Evolutionary conservation across 805 yeast species (phyloP).

Genomic region (Zygosaccharomyces siamensis): DNA sequence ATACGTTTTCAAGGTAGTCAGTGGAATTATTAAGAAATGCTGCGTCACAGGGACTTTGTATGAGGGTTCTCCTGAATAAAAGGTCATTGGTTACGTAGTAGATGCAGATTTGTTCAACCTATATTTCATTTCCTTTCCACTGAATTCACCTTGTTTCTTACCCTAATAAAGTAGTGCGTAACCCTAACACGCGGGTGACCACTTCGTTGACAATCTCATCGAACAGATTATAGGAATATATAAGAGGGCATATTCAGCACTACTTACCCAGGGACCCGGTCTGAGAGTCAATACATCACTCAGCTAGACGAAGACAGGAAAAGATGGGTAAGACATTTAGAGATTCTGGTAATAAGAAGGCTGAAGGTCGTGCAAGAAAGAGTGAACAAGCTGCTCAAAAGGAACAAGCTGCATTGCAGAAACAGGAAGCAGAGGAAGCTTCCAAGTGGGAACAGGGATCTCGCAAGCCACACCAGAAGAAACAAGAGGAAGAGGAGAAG

Average conservation of each 20-base stretch:
- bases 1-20: too few relatives aligned
- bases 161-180: neutral
- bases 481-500: constrained; percentile 31
- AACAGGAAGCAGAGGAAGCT: constrained; percentile 32
- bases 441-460: constrained; percentile 35
- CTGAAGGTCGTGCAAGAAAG: constrained; percentile 35
- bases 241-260: too few relatives aligned
- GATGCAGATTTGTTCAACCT: neutral
- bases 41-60: too few relatives aligned
- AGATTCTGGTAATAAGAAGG: constrained; percentile 35
- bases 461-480: constrained; percentile 23
- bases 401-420: constrained; percentile 21
- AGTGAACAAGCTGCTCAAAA: constrained; percentile 31
- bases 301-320: neutral
- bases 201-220: neutral
- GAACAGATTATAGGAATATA: neutral
- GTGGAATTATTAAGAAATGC: too few relatives aligned
- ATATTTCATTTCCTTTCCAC: neutral
- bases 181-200: neutral
- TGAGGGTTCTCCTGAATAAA: neutral
- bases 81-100: neutral
- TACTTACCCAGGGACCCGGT: too few relatives aligned
- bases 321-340: constrained; percentile 36
- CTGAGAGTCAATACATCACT: too few relatives aligned
- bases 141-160: neutral